phyloP scores from a whole-genome alignment of 1,284 basidiomycete species.

The Gomphus sp. region DNA sequence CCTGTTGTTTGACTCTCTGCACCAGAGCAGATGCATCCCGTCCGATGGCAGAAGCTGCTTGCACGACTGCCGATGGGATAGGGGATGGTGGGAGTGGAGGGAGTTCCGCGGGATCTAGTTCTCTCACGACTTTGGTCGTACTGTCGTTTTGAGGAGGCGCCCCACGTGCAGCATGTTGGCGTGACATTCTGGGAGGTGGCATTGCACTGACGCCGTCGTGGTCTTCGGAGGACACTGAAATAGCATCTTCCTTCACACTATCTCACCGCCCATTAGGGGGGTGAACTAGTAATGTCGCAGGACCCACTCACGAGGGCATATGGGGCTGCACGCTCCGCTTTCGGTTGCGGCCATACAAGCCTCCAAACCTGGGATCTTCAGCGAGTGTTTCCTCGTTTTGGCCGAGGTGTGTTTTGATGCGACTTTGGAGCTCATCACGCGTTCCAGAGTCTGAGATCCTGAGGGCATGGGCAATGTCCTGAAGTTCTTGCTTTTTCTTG shows the following conservation, averaged over 20 bases:
- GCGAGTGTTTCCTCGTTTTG: slow-evolving; percentile 39
- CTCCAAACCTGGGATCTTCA: slow-evolving; percentile 42
- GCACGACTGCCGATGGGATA: slow-evolving; percentile 12
- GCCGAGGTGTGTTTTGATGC: slow-evolving; percentile 53
- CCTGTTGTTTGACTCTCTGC: slow-evolving; percentile 3
- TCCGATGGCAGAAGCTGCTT: slow-evolving; percentile 11
- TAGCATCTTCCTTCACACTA: slow-evolving; percentile 6
- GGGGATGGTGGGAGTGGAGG: slow-evolving; percentile 14
- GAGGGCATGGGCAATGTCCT: slow-evolving; percentile 44
- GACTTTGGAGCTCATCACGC: slow-evolving; percentile 45
- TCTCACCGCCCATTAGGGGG: neutral
- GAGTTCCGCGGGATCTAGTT: slow-evolving; percentile 10
- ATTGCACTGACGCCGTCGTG: neutral
- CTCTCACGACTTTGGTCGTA: neutral
- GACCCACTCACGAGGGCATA: slow-evolving; percentile 4
- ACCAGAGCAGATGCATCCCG: slow-evolving; percentile 4
- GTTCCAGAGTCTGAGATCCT: slow-evolving; percentile 42
- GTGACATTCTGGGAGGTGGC: neutral
- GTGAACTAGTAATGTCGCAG: neutral
- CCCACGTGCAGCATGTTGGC: neutral
- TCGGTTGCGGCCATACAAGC: slow-evolving; percentile 34
- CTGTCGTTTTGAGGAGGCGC: neutral
- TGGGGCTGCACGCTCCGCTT: slow-evolving; percentile 34
- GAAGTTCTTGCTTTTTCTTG: slow-evolving; percentile 57
- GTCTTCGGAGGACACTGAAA: slow-evolving; percentile 7